Conservation (phyloP, 345 rosid species). For the Boechera divaricarpa region DNA sequence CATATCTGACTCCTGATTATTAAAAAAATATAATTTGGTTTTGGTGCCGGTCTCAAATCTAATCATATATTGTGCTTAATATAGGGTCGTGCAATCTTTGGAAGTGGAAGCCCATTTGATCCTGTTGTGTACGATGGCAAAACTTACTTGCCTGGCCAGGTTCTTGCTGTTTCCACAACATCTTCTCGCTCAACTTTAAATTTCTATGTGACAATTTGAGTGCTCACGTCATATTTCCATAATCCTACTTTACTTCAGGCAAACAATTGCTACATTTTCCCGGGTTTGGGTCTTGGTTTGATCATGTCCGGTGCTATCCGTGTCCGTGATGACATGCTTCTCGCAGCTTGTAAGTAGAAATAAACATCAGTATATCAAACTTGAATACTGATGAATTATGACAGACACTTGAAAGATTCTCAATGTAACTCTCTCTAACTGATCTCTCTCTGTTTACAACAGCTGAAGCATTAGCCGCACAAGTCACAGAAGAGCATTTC, state of each 20-base stretch:
- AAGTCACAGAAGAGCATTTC: conserved; percentile 69
- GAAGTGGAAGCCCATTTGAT: conserved; percentile 97
- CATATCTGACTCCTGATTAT: neutral
- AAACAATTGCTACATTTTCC: conserved; percentile 97
- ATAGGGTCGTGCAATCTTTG: conserved; percentile 96
- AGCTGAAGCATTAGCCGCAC: conserved; percentile 94
- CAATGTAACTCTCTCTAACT: neutral
- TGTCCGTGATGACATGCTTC: conserved; percentile 93
- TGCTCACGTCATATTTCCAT: conserved; percentile 21
- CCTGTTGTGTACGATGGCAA: conserved; percentile 77
- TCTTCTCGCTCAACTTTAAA: conserved; percentile 13
- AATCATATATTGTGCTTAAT: conserved; percentile 28
- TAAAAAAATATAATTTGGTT: conserved; percentile 18
- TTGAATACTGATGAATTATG: too few relatives aligned
- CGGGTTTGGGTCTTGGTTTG: conserved; percentile 94
- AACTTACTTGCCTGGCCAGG: conserved; percentile 91
- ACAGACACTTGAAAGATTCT: conserved; percentile 9
- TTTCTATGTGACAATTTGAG: neutral
- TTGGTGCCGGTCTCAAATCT: conserved; percentile 19
- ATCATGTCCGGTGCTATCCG: conserved; percentile 93
- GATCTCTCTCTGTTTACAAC: conserved; percentile 31
- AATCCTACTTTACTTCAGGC: conserved; percentile 53
- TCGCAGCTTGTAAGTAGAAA: conserved; percentile 88
- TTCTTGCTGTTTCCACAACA: conserved; percentile 32
- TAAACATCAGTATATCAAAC: neutral